A percentile compares a stretch with the other conserved stretches of the same genome.
Evolutionary conservation across 2,329 filamentous ascomycete genomes (phyloP).

Genomic region (Tolypocladium inflatum): DNA sequence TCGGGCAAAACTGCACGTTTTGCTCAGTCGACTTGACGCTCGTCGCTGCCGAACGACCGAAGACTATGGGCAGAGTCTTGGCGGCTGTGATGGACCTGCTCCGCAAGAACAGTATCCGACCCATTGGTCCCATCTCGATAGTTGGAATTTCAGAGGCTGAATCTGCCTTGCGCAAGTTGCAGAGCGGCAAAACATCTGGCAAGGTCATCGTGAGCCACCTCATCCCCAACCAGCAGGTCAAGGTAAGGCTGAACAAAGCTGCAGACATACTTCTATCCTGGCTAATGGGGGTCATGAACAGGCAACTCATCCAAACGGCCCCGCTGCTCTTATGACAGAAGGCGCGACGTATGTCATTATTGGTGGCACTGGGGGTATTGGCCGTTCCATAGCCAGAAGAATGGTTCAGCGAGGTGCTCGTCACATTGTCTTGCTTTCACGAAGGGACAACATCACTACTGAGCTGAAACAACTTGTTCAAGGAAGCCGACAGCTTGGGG

Average conservation of each 20-base stretch:
- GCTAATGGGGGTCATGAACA: background rate
- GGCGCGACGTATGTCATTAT: slow-evolving; percentile 38
- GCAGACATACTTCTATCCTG: too few relatives aligned
- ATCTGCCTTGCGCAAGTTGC: slow-evolving; percentile 23
- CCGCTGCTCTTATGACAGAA: slow-evolving; percentile 25
- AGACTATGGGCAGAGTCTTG: slow-evolving; percentile 27
- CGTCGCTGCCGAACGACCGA: slow-evolving; percentile 31
- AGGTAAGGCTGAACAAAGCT: slow-evolving; percentile 4
- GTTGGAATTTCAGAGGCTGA: slow-evolving; percentile 29
- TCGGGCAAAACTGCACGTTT: slow-evolving; percentile 36
- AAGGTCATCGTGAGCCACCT: slow-evolving; percentile 33
- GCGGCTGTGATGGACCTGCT: slow-evolving; percentile 25
- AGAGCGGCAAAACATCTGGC: slow-evolving; percentile 25
- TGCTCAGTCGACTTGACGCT: slow-evolving; percentile 35
- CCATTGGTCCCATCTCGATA: slow-evolving; percentile 23
- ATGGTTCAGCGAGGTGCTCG: slow-evolving; percentile 40
- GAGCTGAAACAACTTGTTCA: slow-evolving; percentile 30
- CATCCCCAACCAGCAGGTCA: slow-evolving; percentile 29
- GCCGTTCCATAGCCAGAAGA: slow-evolving; percentile 37
- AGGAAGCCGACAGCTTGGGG: slow-evolving; percentile 27
- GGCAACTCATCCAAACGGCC: slow-evolving; percentile 10
- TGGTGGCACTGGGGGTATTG: slow-evolving; percentile 42
- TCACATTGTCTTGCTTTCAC: slow-evolving; percentile 38
- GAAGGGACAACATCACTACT: slow-evolving; percentile 30
- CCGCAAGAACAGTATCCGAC: slow-evolving; percentile 21